These are phyloP conservation scores for Fusarium sp. DNA, from an alignment of 2,329 filamentous ascomycete species.

Conservation along the genomic window DNA sequence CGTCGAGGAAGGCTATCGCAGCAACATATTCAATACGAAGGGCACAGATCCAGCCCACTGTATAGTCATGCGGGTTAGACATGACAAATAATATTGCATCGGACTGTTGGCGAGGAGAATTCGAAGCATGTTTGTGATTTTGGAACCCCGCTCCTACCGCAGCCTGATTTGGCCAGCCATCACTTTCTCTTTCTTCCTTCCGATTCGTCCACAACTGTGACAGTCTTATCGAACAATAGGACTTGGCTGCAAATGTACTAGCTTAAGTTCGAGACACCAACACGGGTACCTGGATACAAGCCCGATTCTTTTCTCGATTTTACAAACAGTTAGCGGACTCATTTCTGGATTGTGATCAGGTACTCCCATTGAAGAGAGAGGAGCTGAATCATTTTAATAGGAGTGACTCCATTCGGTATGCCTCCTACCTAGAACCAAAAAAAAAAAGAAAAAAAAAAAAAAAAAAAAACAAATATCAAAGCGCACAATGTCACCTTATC, in stretches of 20 bases:
- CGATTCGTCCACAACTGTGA: not conserved
- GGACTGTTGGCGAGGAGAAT: not conserved
- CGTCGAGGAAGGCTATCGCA: conserved; percentile 51
- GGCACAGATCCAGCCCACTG: conserved; percentile 57
- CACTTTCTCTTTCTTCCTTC: not conserved
- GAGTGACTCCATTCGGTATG: rapidly evolving
- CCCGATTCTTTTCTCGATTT: too few species aligned
- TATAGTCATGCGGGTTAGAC: conserved; percentile 41
- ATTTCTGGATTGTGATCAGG: rapidly evolving
- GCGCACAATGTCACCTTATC: not conserved
- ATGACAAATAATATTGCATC: not conserved
- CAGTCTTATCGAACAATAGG: not conserved
- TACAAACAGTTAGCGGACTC: too few species aligned
- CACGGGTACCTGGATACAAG: too few species aligned
- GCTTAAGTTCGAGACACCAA: not conserved
- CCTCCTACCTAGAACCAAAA: rapidly evolving
- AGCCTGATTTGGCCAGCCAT: not conserved
- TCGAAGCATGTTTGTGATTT: not conserved
- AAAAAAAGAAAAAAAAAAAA: too few species aligned
- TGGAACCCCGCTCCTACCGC: not conserved
- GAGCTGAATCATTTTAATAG: rapidly evolving
- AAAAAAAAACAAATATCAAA: too few species aligned
- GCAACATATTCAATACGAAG: conserved; percentile 50
- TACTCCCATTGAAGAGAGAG: rapidly evolving
- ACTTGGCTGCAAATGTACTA: not conserved